Evolutionary conservation across 2,329 filamentous ascomycete species (phyloP), one percentile per base, ranked within the genome.

Genomic region (Pseudocercospora eumusae): DNA sequence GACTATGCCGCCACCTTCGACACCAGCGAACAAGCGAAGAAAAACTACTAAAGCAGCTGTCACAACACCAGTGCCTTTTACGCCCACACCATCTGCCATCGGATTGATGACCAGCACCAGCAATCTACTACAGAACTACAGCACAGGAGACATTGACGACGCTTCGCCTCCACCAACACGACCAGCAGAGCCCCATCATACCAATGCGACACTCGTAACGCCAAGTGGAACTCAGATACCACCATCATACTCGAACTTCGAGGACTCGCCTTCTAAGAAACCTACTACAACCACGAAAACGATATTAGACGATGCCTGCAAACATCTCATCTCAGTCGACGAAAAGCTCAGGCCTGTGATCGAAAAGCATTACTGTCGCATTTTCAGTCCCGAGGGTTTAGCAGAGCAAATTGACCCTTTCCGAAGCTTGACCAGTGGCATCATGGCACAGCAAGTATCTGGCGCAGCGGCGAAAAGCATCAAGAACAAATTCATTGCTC

Each of bases 391-490:
- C 0, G 88, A 89, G 65, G 92, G 92, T 0, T 79, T 98, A n/a
- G 86, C 88, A 27, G 92, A 97, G 76, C 82, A 86, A 66, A 86
- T 97, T 63, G 92, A 98, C 76, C 95, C 95, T 0, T 99, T 97
- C 72, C 88, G 89, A 69, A 88, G 86, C 61, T 82, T 99, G 33
- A 84, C 86, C 42, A 93, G 89, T 75, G 90, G 92, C 56, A 97
- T 99, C 73, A 96, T 98, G 70, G 92, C 91, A 57, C 95, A 98
- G 78, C 95, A 99, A 79, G 93, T 99, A 20, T 96, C 92, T 0
- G 92, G 93, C 18, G 92, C 92, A 5, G 95, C 95, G 0, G 95
- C 95, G 11, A 89, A 86, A 68, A 90, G 90, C 5, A 98, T 99
- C 78, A 93, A 93, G 75, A 84, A 84, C 55, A 93, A 91, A 66